phyloP scores from a whole-genome alignment of 2,329 filamentous ascomycete genomes.

The Trichoderma arundinaceum region DNA sequence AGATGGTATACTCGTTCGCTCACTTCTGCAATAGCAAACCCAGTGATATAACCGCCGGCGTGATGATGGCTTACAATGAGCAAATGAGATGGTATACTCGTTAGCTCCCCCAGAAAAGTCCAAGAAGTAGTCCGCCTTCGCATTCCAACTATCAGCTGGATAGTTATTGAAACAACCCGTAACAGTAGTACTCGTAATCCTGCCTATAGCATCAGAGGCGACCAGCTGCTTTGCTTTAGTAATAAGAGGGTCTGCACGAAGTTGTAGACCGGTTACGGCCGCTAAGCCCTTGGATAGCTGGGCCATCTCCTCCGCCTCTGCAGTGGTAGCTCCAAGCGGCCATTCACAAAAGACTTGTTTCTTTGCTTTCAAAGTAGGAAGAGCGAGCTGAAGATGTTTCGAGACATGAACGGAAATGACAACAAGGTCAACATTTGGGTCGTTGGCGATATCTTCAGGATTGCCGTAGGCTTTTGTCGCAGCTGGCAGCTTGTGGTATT shows the following conservation, averaged over 20 bases:
- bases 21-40: constrained; percentile 24
- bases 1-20: no score
- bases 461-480: constrained; percentile 52
- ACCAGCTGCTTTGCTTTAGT: constrained; percentile 32
- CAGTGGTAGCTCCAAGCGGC: constrained; percentile 53
- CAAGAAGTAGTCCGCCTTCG: constrained; percentile 36
- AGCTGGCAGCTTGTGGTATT: constrained; percentile 47
- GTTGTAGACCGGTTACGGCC: constrained; percentile 52
- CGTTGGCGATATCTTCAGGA: constrained; percentile 51
- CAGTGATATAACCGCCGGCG: constrained; percentile 15
- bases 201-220: constrained; percentile 25
- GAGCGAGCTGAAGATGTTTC: constrained; percentile 46
- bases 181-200: constrained; percentile 9
- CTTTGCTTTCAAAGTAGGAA: constrained; percentile 49
- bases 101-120: constrained; percentile 37
- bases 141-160: constrained; percentile 33
- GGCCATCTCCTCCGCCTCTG: constrained; percentile 48
- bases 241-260: constrained; percentile 48
- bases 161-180: neutral
- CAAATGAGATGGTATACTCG: constrained; percentile 36
- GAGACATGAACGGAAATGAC: constrained; percentile 57
- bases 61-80: constrained; percentile 32
- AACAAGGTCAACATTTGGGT: constrained; percentile 56
- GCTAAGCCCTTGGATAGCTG: constrained; percentile 42
- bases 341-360: constrained; percentile 61